Base-by-base conservation (phyloP, 1,284 basidiomycete species). In the Rhodotorula mucilaginosa region DNA sequence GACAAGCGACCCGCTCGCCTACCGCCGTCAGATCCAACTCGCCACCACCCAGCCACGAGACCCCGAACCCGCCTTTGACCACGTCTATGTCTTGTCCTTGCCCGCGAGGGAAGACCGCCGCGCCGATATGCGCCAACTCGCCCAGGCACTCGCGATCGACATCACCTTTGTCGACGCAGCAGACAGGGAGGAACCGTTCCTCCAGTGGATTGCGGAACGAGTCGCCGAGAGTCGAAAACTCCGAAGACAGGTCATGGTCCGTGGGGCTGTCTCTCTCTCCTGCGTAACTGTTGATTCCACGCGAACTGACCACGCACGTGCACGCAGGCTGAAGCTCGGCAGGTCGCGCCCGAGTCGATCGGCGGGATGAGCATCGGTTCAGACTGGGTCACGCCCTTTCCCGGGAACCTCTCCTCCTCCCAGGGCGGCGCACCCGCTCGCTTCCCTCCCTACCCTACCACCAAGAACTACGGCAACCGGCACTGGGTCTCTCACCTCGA, bases 11-110 rank as follows among this genome's bases (percentile, higher is more conserved):
- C 65, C 65, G 31, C 68, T 75, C 48, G 58, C 62, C 15, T 78
- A 74, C 58, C 69, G 77, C 19, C 63, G 70, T 39, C 15, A 59
- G 8, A 52, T 78, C 34, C 73, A 77, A 19, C 39, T 26, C 19
- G 61, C 70, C 2, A 75, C 77, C 47, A 65, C 77, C 34, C 34
- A 34, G n/a, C n/a, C n/a, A n/a, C n/a, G n/a, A n/a, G n/a, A n/a
- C n/a, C n/a, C n/a, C n/a, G n/a, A n/a, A n/a, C n/a, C n/a, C n/a
- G n/a, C n/a, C 34, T 34, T 34, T 34, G 34, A 65, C 52, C 73
- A 75, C 62, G 79, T 80, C 64, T 80, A 80, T 57, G 78, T 79
- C 64, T 69, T 80, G 52, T 78, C 78, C 12, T 73, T 80, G 3
- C 74, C 78, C 2, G 61, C 68, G 21, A 65, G 78, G 8, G 47